Evolutionary conservation across 768 basidiomycete genomes (phyloP).

Genomic region (Tephrocybe sp.): DNA sequence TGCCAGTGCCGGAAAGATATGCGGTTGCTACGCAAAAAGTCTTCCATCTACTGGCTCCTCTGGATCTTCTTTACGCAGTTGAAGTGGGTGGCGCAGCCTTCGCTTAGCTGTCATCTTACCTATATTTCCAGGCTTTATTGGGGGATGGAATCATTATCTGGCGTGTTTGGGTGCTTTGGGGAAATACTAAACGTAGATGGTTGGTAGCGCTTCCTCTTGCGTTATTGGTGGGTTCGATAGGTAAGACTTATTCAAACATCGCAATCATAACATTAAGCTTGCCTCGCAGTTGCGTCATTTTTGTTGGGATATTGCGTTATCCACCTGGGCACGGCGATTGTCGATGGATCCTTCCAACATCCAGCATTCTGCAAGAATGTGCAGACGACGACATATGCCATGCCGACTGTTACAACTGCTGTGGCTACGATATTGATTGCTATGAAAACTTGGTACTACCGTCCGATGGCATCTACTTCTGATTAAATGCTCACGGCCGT

Average conservation of each 20-base stretch:
- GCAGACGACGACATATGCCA: conserved; percentile 5
- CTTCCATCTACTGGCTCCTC: conserved; percentile 2
- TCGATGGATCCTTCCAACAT: conserved; percentile 8
- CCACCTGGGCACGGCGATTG: conserved; percentile 3
- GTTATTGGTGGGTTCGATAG: neutral
- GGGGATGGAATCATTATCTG: conserved; percentile 7
- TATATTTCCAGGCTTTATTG: neutral
- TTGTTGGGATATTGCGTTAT: conserved; percentile 5
- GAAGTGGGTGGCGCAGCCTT: neutral
- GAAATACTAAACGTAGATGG: neutral
- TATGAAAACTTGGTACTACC: conserved; percentile 1
- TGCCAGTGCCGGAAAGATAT: conserved; percentile 4
- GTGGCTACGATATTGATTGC: conserved; percentile 9
- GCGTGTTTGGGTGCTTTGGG: conserved; percentile 9
- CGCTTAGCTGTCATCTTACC: neutral
- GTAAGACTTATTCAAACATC: too few species aligned
- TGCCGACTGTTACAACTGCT: conserved; percentile 5
- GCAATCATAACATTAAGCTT: too few species aligned
- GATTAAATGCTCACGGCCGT: neutral
- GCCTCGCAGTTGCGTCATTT: conserved; percentile 6
- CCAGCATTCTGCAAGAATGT: conserved; percentile 13
- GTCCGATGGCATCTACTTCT: neutral
- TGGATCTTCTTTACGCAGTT: neutral
- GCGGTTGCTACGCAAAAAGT: neutral
- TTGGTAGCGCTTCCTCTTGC: neutral